Conservation (phyloP, 805 yeast genomes). For the Sugiyamaella floridensis region DNA sequence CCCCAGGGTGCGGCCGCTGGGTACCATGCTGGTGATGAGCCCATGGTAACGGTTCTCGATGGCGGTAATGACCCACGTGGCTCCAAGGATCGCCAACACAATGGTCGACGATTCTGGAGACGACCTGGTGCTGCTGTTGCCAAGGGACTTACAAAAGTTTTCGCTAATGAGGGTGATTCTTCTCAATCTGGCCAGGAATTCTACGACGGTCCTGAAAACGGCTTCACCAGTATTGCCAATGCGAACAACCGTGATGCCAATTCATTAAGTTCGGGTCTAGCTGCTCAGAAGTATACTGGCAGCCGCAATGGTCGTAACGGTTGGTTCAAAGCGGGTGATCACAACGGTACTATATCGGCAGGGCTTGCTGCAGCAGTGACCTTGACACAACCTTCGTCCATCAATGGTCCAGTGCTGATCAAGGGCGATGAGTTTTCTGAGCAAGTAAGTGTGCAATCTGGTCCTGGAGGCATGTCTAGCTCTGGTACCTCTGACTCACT, state of each 20-base stretch:
- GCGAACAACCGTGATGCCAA: background rate
- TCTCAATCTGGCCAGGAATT: background rate
- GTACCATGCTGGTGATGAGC: slow-evolving; percentile 16
- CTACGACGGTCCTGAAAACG: background rate
- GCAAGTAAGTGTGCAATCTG: background rate
- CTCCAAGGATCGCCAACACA: slow-evolving; percentile 17
- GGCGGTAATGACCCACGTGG: slow-evolving; percentile 20
- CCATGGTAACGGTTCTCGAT: slow-evolving; percentile 26
- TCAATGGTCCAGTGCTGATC: background rate
- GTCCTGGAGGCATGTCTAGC: slow-evolving; percentile 1
- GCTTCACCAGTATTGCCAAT: background rate
- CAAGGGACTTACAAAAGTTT: slow-evolving; percentile 32
- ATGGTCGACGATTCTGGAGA: slow-evolving; percentile 29
- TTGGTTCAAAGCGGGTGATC: slow-evolving; percentile 14
- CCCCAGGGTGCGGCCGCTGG: slow-evolving; percentile 7
- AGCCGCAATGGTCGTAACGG: slow-evolving; percentile 12
- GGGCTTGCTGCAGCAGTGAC: slow-evolving; percentile 2
- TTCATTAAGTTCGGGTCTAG: background rate
- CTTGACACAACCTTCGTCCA: background rate
- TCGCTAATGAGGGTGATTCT: slow-evolving; percentile 20
- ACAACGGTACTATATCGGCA: background rate
- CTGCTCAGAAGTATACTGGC: background rate
- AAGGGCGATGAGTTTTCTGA: background rate
- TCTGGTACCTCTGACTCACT: background rate
- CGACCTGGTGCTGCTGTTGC: slow-evolving; percentile 33